Conservation (phyloP, 208 protist genomes). For the Angomonas ambiguus region DNA sequence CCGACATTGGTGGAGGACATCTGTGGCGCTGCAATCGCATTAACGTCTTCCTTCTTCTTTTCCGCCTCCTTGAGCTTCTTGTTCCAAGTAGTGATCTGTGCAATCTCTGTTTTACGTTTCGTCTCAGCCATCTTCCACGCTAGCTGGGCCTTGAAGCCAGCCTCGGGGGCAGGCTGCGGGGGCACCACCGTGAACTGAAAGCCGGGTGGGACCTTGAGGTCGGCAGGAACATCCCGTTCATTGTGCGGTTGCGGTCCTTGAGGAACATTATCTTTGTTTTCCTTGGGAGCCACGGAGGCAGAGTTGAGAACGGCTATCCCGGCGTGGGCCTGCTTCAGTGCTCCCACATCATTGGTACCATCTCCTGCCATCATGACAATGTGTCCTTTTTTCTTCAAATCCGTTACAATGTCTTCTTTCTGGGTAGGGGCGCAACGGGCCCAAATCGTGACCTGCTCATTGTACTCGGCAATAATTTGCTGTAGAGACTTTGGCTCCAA, state of each 20-base stretch:
- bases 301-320: slow-evolving; percentile 95
- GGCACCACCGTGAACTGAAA: slow-evolving; percentile 83
- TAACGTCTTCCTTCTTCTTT: slow-evolving; percentile 49
- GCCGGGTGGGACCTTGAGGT: slow-evolving; percentile 70
- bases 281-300: slow-evolving; percentile 41
- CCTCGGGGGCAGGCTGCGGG: slow-evolving; percentile 41
- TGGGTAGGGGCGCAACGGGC: slow-evolving; percentile 86
- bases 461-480: slow-evolving; percentile 57
- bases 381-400: slow-evolving; percentile 82
- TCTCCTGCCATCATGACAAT: slow-evolving; percentile 92
- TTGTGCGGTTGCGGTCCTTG: slow-evolving; percentile 78
- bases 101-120: slow-evolving; percentile 80
- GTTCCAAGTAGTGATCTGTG: slow-evolving; percentile 77
- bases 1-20: slow-evolving; percentile 1
- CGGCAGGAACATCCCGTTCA: slow-evolving; percentile 76
- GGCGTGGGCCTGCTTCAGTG: slow-evolving; percentile 98
- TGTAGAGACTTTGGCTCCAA: slow-evolving; percentile 31
- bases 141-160: slow-evolving; percentile 76
- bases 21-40: slow-evolving; percentile 37
- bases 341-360: slow-evolving; percentile 98
- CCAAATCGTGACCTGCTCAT: slow-evolving; percentile 85
- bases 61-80: slow-evolving; percentile 56
- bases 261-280: slow-evolving; percentile 21
- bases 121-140: slow-evolving; percentile 74
- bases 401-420: slow-evolving; percentile 87